Evolutionary conservation across 1,139 yeast species (phyloP), one percentile per base, ranked within the genome.

Genomic region (Candida tropicalis): DNA sequence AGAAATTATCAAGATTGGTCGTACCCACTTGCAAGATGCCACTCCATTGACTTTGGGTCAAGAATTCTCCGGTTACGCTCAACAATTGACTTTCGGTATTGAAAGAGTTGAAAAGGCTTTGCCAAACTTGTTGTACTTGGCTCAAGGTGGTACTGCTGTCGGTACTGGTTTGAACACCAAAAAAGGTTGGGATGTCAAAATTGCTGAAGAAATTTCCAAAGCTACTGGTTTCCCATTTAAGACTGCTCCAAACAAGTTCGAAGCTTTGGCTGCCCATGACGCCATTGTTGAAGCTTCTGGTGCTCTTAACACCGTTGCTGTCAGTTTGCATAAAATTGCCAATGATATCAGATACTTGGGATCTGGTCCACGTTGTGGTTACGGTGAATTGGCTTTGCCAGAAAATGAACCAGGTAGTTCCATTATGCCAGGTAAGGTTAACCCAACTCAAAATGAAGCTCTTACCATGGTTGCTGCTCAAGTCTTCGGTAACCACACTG

Each of bases 81-180:
- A 88, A 65, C 99, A 93, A 73, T 67, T 95, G 54, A 80, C 87
- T 57, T 87, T 88, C 63, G 98, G 98, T 63, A 86, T 93, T 56
- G 86, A 75, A 56, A 82, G 99, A 65, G 84, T 93, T 49, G 89
- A 89, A 72, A 74, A 73, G 52, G 66, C 85, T 42, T 79, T 93
- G 53, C 89, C 89, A 54, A 81, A 84, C 66, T 78, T 93, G 65
- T 77, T 84, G 60, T 81, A 66, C 62, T 80, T 93, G 58, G 99
- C 99, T 42, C 99, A 93, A 77, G 99, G 99, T 73, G 99, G 99
- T 71, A 93, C 99, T 52, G 99, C 99, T 48, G 99, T 93, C 45
- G 99, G 99, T 58, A 93, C 99, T 45, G 99, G 99, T 53, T 81
- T 93, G 57, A 93, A 93, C 81, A 91, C 99, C 68, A 84, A 68